Percentiles rank a stretch among this genome's conserved stretches.
These are phyloP conservation scores for Tagetes patula DNA, from an alignment of 129 eudicot species.

Conservation along the genomic window DNA sequence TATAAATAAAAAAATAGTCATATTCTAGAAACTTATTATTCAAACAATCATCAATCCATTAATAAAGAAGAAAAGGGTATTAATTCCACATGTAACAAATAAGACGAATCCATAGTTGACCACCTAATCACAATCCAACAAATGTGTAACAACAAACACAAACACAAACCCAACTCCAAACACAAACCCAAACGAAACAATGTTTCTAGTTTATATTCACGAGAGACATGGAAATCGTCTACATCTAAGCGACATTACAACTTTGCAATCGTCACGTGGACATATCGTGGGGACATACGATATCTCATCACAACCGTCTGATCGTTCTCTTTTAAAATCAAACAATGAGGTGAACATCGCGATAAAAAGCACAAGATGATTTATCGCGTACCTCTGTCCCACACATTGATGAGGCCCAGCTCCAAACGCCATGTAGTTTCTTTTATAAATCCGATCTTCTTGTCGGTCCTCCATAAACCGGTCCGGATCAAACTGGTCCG, in stretches of 20 bases:
- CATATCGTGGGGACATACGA: constrained; percentile 77
- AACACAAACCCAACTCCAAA: constrained; percentile 13
- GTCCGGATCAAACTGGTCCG: constrained; percentile 86
- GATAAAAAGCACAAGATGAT: constrained; percentile 68
- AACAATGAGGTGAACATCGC: constrained; percentile 76
- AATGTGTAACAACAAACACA: neutral
- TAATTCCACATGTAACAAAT: no score
- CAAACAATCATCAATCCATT: no score
- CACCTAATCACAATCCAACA: no score
- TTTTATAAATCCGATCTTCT: constrained; percentile 74
- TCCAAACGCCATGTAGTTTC: constrained; percentile 72
- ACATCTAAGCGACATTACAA: constrained; percentile 51
- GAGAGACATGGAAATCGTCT: constrained; percentile 40
- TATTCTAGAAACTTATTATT: no score
- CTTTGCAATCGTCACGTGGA: constrained; percentile 84
- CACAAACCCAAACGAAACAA: constrained; percentile 21
- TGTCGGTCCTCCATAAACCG: constrained; percentile 65
- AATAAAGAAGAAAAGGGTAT: no score
- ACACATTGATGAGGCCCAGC: constrained; percentile 94
- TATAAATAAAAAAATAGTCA: no score
- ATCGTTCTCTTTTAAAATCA: constrained; percentile 60
- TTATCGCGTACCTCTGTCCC: constrained; percentile 87
- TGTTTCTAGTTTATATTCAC: constrained; percentile 20
- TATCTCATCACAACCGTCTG: constrained; percentile 89
- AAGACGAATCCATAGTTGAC: no score